Base-by-base conservation (phyloP, 306 rosid genomes). In the Vigna unguiculata region DNA sequence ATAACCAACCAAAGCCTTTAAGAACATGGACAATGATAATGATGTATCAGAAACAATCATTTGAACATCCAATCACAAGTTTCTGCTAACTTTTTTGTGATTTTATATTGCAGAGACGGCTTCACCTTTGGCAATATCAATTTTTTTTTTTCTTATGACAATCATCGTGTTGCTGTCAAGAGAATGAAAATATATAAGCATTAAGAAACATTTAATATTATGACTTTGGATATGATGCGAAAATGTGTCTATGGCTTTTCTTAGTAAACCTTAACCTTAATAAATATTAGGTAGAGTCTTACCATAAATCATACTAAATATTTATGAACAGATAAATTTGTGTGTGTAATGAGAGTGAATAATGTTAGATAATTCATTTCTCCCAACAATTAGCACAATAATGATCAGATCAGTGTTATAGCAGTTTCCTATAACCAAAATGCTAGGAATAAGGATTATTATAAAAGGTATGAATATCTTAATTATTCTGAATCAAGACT, bases 51-150 rank as follows among this genome's bases (percentile, higher is more conserved):
- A 28, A 4, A 9, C 14, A 9, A 43, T 43, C 12, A 43, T 43
- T 49, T 1, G 11, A 49, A 49, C 19, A 22, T 3, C 24, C 16
- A 13, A 16, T 57, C 63, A 24, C 36, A 22, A 11, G 36, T 46
- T 58, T 30, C 62, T 62, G 9, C 8, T 11, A 22, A 11, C 45
- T 63, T 63, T 6, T 12, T 2, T 38, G 13, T 65, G 41, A 48
- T 12, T 71, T 54, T 36, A 38, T 21, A 38, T 36, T 71, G n/a
- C 51, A 38, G n/a, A 7, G 30, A 64, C 70, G n/a, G 48, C 69
- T 62, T 36, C 1, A n/a, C 66, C 4, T 16, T 24, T 43, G 0
- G 6, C 36, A 32, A 34, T 58, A n/a, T 47, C 15, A 61, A 30
- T 13, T 62, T 60, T 47, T 40, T 19, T 58, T 61, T 61, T 11